Base-by-base conservation (phyloP, 768 basidiomycete species). In the Boletus insuetus region DNA sequence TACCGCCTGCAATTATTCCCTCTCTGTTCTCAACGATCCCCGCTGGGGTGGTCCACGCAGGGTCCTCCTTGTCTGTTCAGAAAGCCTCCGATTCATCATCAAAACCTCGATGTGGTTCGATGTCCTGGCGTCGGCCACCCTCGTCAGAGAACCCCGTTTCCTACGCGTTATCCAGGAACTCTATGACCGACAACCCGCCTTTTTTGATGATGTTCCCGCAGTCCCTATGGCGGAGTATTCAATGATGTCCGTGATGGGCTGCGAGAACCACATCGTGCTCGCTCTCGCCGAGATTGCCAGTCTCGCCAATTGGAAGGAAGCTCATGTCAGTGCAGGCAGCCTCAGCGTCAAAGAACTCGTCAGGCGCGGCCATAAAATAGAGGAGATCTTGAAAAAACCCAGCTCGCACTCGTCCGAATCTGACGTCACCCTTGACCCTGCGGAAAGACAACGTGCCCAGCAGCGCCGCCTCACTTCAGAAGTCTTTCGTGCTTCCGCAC, bases 61-160 rank as follows among this genome's bases (percentile, higher is more conserved):
- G 46, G 77, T 78, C 8, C 75, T 89, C 13, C 54, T 74, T 34
- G 53, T 58, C 16, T 83, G 80, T 60, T 59, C 65, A 20, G 78
- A 75, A 76, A 82, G 75, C 72, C 78, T 74, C 68, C 81, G 73
- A 37, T 91, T 91, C 70, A 85, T 92, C 66, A 79, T 91, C 72
- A 90, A 90, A 70, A 87, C 90, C 26, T 83, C 87, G 16, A 84
- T 92, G 52, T 93, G 91, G 91, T 91, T 92, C 68, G 91, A 93
- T 67, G 88, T 92, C 35, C 78, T 92, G 49, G 89, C 88, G 8
- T 83, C 86, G 1, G 80, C 86, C 48, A 89, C 89, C n/a, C 83
- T 80, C n/a, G 74, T 78, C 58, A 62, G 77, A 58, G 60, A 72
- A 4, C 89, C 91, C 11, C 74, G 75, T 46, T 85, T 91, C 68